Conservation (phyloP, 73 alveolate genomes). For the Paramecium tetraurelia region DNA sequence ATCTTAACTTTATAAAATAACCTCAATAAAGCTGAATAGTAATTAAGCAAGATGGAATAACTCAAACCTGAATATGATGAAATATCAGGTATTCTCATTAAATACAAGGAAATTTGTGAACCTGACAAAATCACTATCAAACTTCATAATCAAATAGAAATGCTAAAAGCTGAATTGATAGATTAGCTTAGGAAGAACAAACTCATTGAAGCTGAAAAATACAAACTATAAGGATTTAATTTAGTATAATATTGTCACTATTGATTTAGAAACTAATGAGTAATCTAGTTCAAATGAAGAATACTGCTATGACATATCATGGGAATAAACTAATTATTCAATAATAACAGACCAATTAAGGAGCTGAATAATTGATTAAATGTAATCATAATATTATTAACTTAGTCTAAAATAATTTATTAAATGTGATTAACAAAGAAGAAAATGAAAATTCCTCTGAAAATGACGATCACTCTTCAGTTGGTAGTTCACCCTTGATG, state of each 20-base stretch:
- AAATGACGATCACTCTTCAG: not conserved
- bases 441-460: not conserved
- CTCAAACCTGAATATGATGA: conserved; percentile 41
- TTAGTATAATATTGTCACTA: not conserved
- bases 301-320: conserved; percentile 24
- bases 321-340: not conserved
- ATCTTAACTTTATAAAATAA: not conserved
- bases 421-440: not conserved
- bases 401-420: not conserved
- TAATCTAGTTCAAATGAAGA: not conserved
- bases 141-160: conserved; percentile 8
- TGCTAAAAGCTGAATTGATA: not conserved
- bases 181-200: not conserved
- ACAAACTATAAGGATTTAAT: conserved; percentile 5
- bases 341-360: not conserved
- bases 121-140: not conserved
- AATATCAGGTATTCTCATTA: conserved; percentile 3
- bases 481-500: conserved; percentile 6
- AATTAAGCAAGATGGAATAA: not conserved
- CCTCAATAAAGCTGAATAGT: not conserved
- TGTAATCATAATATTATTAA: not conserved
- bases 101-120: not conserved
- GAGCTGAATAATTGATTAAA: not conserved
- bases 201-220: not conserved
- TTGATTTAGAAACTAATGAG: not conserved